Conservation (phyloP, 768 basidiomycete species). For the Boletales sp. region DNA sequence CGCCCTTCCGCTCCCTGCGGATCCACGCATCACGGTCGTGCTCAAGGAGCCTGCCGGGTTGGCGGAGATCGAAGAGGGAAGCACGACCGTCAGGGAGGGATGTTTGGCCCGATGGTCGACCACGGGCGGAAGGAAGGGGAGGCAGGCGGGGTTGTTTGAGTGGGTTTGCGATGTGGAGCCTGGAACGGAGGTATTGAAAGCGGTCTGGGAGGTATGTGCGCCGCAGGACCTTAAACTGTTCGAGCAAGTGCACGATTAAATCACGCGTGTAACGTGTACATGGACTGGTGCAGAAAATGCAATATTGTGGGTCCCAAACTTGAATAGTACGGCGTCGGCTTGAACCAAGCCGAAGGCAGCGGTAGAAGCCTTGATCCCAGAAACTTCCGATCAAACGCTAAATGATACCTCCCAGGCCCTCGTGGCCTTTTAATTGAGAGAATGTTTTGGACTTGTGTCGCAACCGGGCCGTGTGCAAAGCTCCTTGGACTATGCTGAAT, state of each 20-base stretch:
- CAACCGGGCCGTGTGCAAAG: too few species aligned
- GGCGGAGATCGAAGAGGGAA: constrained; percentile 17
- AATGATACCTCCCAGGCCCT: too few species aligned
- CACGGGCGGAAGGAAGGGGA: constrained; percentile 13
- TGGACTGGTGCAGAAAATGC: too few species aligned
- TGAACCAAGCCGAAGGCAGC: too few species aligned
- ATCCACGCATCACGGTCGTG: constrained; percentile 26
- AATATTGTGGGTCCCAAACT: too few species aligned
- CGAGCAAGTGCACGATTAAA: constrained; percentile 5
- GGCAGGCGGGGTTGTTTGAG: constrained; percentile 23
- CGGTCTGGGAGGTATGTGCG: constrained; percentile 27
- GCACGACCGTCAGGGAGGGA: constrained; percentile 6
- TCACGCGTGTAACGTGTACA: too few species aligned
- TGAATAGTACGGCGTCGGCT: too few species aligned
- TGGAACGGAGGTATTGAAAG: constrained; percentile 24
- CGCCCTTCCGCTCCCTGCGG: constrained; percentile 21
- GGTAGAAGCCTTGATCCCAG: too few species aligned
- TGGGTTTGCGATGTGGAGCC: constrained; percentile 26
- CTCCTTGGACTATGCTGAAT: too few species aligned
- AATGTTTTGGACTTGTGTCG: too few species aligned
- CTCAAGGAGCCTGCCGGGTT: constrained; percentile 25
- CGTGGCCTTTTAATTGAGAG: too few species aligned
- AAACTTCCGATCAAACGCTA: too few species aligned
- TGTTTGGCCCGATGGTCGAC: constrained; percentile 21
- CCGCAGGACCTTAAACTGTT: constrained; percentile 17